These are phyloP conservation scores for Colletotrichum nymphaeae DNA, from an alignment of 2,329 filamentous ascomycete species.

Conservation along the genomic window DNA sequence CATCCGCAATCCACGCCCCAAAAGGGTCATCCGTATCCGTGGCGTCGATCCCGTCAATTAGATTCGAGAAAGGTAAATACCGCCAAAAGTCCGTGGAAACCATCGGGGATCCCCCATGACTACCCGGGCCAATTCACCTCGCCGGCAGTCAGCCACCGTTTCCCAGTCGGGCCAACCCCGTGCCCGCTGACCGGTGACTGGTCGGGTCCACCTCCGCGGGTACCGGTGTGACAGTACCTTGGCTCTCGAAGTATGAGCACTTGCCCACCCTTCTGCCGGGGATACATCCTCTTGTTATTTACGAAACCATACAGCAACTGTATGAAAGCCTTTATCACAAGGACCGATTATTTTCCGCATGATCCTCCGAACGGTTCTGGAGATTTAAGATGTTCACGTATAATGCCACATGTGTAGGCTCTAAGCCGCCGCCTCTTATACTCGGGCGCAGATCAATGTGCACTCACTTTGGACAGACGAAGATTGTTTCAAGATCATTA, in stretches of 20 bases:
- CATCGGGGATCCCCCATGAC: not conserved
- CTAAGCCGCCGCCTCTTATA: too few relatives aligned
- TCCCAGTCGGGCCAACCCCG: not conserved
- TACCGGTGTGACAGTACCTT: not conserved
- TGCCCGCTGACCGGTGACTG: not conserved
- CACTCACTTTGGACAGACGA: not conserved
- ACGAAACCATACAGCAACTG: not conserved
- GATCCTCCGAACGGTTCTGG: too few relatives aligned
- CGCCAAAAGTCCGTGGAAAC: not conserved
- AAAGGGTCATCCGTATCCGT: not conserved
- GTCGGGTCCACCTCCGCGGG: not conserved
- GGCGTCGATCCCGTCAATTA: not conserved
- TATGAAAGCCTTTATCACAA: too few relatives aligned
- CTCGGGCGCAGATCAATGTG: accelerated
- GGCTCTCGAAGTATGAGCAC: not conserved
- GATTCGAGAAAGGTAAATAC: not conserved
- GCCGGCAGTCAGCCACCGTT: not conserved
- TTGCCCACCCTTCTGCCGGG: not conserved
- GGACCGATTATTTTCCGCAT: too few relatives aligned
- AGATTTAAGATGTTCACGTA: too few relatives aligned
- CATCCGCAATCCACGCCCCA: not conserved
- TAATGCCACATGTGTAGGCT: not conserved
- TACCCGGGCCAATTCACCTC: not conserved
- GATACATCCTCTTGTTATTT: not conserved
- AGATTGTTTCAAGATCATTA: slow-evolving; percentile 7